Percentiles rank a stretch among this genome's conserved stretches.
Conservation (phyloP, 2,329 filamentous ascomycete genomes). For the Dactylellina drechsleri region DNA sequence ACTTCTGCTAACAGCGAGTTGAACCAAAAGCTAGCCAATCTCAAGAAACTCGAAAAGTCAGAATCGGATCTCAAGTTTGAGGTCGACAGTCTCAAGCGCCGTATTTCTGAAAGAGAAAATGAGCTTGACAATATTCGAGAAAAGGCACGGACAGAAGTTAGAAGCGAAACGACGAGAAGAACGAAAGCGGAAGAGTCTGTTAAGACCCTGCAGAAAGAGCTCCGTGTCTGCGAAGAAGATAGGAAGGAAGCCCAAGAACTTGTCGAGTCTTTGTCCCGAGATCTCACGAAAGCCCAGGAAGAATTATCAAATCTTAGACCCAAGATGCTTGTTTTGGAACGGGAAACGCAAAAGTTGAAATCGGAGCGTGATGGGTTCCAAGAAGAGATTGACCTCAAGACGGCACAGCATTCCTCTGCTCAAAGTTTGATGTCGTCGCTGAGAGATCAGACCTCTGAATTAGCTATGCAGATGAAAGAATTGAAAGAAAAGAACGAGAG, state of each 20-base stretch:
- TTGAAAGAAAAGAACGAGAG: constrained; percentile 81
- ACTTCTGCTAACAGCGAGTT: constrained; percentile 81
- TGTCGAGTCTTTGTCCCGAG: constrained; percentile 75
- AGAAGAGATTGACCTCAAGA: constrained; percentile 85
- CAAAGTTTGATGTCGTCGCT: constrained; percentile 85
- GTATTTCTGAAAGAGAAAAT: constrained; percentile 76
- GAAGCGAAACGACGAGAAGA: constrained; percentile 65
- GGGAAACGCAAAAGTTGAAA: constrained; percentile 74
- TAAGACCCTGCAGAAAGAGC: constrained; percentile 77
- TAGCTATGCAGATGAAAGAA: constrained; percentile 91
- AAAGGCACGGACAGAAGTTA: constrained; percentile 78
- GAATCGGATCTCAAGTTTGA: constrained; percentile 85
- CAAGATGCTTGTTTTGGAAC: constrained; percentile 74
- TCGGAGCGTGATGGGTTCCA: constrained; percentile 74
- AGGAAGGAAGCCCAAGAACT: constrained; percentile 80
- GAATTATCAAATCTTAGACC: constrained; percentile 75
- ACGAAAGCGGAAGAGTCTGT: constrained; percentile 82
- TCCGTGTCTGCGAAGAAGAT: constrained; percentile 80
- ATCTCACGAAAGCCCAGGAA: constrained; percentile 77
- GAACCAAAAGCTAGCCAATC: constrained; percentile 68
- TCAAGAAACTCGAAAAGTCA: constrained; percentile 80
- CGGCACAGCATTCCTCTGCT: constrained; percentile 83
- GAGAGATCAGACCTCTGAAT: constrained; percentile 89
- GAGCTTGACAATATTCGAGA: constrained; percentile 83
- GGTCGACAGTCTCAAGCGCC: constrained; percentile 74